Evolutionary conservation across 768 basidiomycete genomes (phyloP), one percentile per base, ranked within the genome.

Genomic region (Mrakia gelida): DNA sequence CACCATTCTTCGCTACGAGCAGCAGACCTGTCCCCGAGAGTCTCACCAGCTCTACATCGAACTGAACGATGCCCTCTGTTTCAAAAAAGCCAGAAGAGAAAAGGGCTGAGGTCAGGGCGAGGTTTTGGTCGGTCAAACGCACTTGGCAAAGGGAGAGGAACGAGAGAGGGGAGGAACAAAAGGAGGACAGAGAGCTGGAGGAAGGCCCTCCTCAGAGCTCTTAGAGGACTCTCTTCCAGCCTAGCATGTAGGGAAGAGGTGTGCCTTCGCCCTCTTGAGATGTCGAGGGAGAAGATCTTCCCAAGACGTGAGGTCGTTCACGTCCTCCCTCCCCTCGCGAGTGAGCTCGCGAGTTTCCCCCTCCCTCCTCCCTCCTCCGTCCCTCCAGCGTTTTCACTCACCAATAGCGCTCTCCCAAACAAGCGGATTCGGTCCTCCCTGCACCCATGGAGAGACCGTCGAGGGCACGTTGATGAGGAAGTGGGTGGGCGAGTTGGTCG

Each of bases 41-140:
- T 23, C 78, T 49, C 38, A 79, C 30, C 30, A 79, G 75, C 75
- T 79, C 78, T 34, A 79, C 71, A 30, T 79, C 78, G 62, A 79
- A 79, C 78, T 75, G 74, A 10, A 79, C 67, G 18, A 79, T 54
- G 18, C 54, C 41, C 56, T 68, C 78, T 79, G 68, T 34, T 23
- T 11, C 16, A 2, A 54, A 41, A 10, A 18, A 45, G 23, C 23
- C 15, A 62, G n/a, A 23, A 45, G 21, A 54, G 26, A 30, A 68
- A 41, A 56, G 21, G 7, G 34, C 1, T 6, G 41, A 38, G n/a
- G 26, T 10, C 16, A 28, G 41, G 59, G 32, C 34, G 52, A 34
- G 21, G 15, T 43, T 56, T 49, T 32, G 3, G 49, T 5, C 2
- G 15, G 45, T 52, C 49, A 52, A 16, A 21, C 49, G 49, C 49